These are phyloP conservation scores for Albugo candida DNA, from an alignment of 352 stramenopile species.

Conservation along the genomic window DNA sequence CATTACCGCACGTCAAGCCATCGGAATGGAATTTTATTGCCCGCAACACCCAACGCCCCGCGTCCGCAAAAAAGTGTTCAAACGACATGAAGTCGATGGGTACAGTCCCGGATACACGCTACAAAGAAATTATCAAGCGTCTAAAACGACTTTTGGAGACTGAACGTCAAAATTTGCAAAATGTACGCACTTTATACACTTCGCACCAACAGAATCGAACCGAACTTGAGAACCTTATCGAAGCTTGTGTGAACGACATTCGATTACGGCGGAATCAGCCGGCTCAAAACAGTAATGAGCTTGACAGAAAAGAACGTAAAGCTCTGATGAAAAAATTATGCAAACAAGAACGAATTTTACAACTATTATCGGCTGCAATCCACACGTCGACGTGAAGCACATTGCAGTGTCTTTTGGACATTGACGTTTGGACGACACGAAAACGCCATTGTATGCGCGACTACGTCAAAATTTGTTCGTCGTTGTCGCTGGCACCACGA, in stretches of 20 bases:
- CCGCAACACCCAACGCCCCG: not conserved
- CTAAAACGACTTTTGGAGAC: slow-evolving; percentile 78
- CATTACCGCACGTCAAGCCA: slow-evolving; percentile 14
- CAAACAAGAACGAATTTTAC: slow-evolving; percentile 64
- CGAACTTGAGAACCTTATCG: slow-evolving; percentile 64
- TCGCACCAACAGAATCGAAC: slow-evolving; percentile 50
- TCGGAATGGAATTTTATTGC: slow-evolving; percentile 3
- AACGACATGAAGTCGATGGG: slow-evolving; percentile 1
- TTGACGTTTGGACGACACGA: no score
- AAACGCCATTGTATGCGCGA: no score
- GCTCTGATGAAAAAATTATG: slow-evolving; percentile 59
- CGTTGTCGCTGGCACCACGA: no score
- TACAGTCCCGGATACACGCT: slow-evolving; percentile 33
- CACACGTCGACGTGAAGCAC: no score
- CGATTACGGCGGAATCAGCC: slow-evolving; percentile 6
- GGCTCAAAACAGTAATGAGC: slow-evolving; percentile 11
- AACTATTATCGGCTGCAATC: slow-evolving; percentile 27
- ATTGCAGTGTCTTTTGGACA: no score
- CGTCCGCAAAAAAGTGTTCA: not conserved
- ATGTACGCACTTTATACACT: slow-evolving; percentile 56
- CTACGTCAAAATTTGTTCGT: no score
- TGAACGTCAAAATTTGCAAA: slow-evolving; percentile 61
- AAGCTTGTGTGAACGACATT: slow-evolving; percentile 71
- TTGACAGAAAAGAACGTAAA: slow-evolving; percentile 24
- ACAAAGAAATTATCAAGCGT: slow-evolving; percentile 86